Evolutionary conservation across 2,329 filamentous ascomycete species (phyloP).

Genomic region (Penicillium sp.): DNA sequence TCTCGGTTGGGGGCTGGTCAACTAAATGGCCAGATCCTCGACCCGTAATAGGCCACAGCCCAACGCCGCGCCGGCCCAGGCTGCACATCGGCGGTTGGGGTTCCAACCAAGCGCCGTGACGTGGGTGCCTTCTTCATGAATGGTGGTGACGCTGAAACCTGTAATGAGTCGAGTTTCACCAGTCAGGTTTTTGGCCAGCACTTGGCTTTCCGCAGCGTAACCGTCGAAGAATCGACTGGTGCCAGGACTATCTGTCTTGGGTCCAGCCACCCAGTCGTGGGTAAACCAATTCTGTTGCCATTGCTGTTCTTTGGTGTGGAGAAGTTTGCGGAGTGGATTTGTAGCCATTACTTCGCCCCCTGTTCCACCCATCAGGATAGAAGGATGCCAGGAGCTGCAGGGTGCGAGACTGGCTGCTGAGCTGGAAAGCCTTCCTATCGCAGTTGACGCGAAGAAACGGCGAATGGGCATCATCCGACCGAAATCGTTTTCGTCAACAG

Average conservation of each 20-base stretch:
- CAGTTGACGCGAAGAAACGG: slow-evolving; percentile 56
- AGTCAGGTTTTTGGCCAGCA: slow-evolving; percentile 34
- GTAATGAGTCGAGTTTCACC: slow-evolving; percentile 38
- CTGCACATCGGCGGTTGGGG: slow-evolving; percentile 66
- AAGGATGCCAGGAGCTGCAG: slow-evolving; percentile 55
- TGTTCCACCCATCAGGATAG: slow-evolving; percentile 56
- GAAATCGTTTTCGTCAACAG: slow-evolving; percentile 59
- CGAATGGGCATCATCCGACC: slow-evolving; percentile 55
- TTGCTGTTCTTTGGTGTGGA: slow-evolving; percentile 55
- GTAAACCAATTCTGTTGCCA: slow-evolving; percentile 62
- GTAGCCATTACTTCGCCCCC: slow-evolving; percentile 56
- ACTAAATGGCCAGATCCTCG: slow-evolving; percentile 62
- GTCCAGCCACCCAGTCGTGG: slow-evolving; percentile 57
- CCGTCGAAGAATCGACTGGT: slow-evolving; percentile 51
- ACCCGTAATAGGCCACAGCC: slow-evolving; percentile 69
- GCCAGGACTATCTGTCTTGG: slow-evolving; percentile 33
- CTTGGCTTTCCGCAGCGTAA: slow-evolving; percentile 45
- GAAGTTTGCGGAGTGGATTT: slow-evolving; percentile 57
- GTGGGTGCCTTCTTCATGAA: slow-evolving; percentile 67
- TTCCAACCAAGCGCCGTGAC: slow-evolving; percentile 70
- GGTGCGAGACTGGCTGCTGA: slow-evolving; percentile 39
- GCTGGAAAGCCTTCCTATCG: slow-evolving; percentile 52
- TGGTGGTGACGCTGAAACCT: slow-evolving; percentile 42
- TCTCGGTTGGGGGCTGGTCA: slow-evolving; percentile 10
- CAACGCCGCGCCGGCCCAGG: slow-evolving; percentile 69